These are phyloP conservation scores for Metroxylon sagu DNA, from an alignment of 176 grass and related monocot species.

Conservation along the genomic window DNA sequence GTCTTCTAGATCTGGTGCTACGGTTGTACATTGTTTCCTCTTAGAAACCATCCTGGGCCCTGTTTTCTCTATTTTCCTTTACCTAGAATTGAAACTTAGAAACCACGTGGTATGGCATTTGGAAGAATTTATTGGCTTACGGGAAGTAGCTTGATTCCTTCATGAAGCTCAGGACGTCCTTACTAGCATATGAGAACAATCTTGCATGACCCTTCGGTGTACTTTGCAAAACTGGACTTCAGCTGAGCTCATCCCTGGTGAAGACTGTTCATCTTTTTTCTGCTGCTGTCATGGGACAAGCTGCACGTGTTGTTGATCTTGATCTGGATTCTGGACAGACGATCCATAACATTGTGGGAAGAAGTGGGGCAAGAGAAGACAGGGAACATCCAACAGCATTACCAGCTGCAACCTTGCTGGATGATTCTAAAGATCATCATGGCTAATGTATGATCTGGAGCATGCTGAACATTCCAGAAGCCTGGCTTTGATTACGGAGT, in stretches of 20 bases:
- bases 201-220: conserved; percentile 51
- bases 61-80: too few species aligned
- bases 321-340: conserved; percentile 34
- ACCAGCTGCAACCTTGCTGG: conserved; percentile 22
- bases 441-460: conserved; percentile 28
- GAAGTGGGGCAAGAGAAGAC: conserved; percentile 70
- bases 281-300: conserved; percentile 29
- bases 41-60: too few species aligned
- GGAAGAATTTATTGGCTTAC: conserved; percentile 56
- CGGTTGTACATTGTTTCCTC: too few species aligned
- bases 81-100: neutral
- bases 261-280: conserved; percentile 26
- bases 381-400: conserved; percentile 54
- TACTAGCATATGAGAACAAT: conserved; percentile 56
- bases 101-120: conserved; percentile 28
- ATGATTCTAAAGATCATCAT: conserved; percentile 21
- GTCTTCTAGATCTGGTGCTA: too few species aligned
- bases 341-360: conserved; percentile 68
- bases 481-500: conserved; percentile 71
- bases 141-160: conserved; percentile 81
- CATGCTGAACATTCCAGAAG: conserved; percentile 67
- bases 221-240: conserved; percentile 69
- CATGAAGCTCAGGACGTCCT: conserved; percentile 85
- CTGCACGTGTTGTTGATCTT: conserved; percentile 48
- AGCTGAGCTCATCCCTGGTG: conserved; percentile 29